A percentile compares a stretch with the other conserved stretches of the same genome.
Conservation (phyloP, 345 rosid genomes). For the Syzygium aqueum region DNA sequence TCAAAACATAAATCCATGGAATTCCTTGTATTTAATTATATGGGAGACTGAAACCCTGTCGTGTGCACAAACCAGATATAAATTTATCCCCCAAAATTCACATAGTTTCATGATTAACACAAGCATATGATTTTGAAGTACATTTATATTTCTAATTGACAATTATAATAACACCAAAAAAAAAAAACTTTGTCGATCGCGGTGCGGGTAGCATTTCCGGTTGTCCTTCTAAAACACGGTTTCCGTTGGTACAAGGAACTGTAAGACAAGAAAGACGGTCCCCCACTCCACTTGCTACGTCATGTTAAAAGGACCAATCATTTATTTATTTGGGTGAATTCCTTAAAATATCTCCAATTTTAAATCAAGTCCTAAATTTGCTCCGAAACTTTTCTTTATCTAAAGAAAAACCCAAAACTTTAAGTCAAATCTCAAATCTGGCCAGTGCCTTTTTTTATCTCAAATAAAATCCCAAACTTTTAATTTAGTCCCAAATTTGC, state of each 20-base stretch:
- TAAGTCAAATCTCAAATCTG: too few relatives aligned
- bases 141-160: too few relatives aligned
- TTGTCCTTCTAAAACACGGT: background rate
- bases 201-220: background rate
- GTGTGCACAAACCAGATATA: background rate
- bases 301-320: background rate
- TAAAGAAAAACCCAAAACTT: too few relatives aligned
- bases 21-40: background rate
- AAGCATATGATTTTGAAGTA: background rate
- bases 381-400: too few relatives aligned
- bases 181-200: background rate
- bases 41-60: background rate
- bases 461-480: too few relatives aligned
- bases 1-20: background rate
- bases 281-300: background rate
- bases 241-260: background rate
- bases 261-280: background rate
- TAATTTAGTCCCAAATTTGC: too few relatives aligned
- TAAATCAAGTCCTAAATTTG: too few relatives aligned
- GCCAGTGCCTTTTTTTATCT: too few relatives aligned
- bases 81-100: background rate
- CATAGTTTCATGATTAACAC: background rate
- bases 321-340: background rate
- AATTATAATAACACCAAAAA: background rate
- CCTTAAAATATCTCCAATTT: too few relatives aligned